Conservation (phyloP, 148 eudicot species). For the Amaranthus cruentus region DNA sequence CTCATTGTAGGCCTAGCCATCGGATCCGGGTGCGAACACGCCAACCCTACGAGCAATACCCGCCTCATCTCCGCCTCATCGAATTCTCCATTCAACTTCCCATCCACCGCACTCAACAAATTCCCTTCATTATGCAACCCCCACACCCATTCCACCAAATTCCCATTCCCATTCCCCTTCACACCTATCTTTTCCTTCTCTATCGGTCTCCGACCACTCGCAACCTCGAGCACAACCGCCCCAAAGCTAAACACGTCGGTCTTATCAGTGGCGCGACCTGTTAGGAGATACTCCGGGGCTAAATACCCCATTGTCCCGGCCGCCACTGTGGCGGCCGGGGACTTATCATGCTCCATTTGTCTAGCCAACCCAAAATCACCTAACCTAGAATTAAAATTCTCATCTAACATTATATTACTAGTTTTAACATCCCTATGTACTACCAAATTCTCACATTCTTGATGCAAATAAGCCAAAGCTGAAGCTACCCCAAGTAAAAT, state of each 20-base stretch:
- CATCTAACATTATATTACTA: conserved; percentile 84
- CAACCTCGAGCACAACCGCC: conserved; percentile 76
- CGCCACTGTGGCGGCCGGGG: conserved; percentile 67
- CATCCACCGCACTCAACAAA: conserved; percentile 45
- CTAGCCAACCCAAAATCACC: conserved; percentile 80
- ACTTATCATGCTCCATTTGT: conserved; percentile 64
- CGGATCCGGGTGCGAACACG: conserved; percentile 74
- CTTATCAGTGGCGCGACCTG: conserved; percentile 65
- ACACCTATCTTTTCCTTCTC: conserved; percentile 35
- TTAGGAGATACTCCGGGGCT: conserved; percentile 70
- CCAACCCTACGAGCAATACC: conserved; percentile 59
- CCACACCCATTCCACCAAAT: conserved; percentile 90
- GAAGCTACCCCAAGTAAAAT: conserved; percentile 67
- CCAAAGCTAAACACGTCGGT: conserved; percentile 74
- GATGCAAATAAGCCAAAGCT: conserved; percentile 71
- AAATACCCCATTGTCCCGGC: conserved; percentile 91
- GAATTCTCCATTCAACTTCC: conserved; percentile 43
- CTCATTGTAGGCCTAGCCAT: conserved; percentile 57
- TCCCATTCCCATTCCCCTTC: conserved; percentile 25
- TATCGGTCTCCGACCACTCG: conserved; percentile 68
- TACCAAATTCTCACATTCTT: conserved; percentile 77
- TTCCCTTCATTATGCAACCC: conserved; percentile 56
- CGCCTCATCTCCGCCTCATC: conserved; percentile 59
- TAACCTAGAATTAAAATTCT: conserved; percentile 51
- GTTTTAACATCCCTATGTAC: conserved; percentile 69